Conservation (phyloP, 495 filamentous ascomycete species). For the Aspergillus conjunctus region DNA sequence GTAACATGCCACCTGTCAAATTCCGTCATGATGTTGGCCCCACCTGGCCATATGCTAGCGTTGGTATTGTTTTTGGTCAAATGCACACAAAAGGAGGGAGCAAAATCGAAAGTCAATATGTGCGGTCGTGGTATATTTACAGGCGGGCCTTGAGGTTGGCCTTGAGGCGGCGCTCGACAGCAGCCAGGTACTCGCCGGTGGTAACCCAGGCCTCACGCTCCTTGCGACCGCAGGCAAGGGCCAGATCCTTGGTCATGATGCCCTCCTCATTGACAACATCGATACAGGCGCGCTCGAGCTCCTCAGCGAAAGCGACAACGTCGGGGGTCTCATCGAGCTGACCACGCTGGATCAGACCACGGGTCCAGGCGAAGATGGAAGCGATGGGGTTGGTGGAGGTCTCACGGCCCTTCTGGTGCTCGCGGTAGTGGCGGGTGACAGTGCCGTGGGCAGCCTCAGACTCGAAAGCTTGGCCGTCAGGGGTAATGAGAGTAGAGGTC, state of each 20-base stretch:
- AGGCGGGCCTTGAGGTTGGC: constrained; percentile 53
- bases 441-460: constrained; percentile 98
- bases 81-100: constrained; percentile 18
- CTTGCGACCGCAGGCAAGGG: constrained; percentile 84
- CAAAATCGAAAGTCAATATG: constrained; percentile 6
- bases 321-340: constrained; percentile 88
- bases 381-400: constrained; percentile 99
- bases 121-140: constrained; percentile 29
- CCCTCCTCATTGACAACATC: constrained; percentile 91
- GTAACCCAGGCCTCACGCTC: constrained; percentile 82
- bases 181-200: constrained; percentile 83
- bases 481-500: constrained; percentile 96
- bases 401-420: constrained; percentile 95
- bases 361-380: constrained; percentile 98
- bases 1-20: constrained; percentile 10
- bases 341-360: constrained; percentile 89
- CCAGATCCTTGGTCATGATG: constrained; percentile 99
- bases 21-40: constrained; percentile 10
- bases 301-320: constrained; percentile 83
- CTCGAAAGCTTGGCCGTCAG: constrained; percentile 93
- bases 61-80: constrained; percentile 22
- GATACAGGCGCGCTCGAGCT: constrained; percentile 89
- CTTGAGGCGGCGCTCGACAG: constrained; percentile 86
- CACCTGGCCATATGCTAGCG: constrained; percentile 16
- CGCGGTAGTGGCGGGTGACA: constrained; percentile 96